phyloP scores from a whole-genome alignment of 2,329 filamentous ascomycete species.

The Cladosporium sp. region DNA sequence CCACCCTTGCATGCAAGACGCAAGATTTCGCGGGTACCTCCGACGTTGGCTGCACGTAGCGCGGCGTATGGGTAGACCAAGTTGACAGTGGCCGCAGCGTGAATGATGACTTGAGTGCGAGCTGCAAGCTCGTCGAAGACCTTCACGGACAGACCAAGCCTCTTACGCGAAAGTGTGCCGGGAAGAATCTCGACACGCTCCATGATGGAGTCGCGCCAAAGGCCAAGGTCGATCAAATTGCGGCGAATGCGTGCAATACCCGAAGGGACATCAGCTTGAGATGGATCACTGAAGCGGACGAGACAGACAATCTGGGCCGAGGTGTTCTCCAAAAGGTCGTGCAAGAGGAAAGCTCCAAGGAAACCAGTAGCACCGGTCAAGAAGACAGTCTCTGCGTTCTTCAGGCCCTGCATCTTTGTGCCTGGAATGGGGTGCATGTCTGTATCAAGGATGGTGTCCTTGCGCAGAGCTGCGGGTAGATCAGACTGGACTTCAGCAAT shows the following conservation, averaged over 20 bases:
- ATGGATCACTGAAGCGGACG: conserved; percentile 70
- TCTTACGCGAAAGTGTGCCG: conserved; percentile 69
- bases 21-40: conserved; percentile 75
- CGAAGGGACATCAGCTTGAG: conserved; percentile 63
- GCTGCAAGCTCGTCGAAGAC: conserved; percentile 66
- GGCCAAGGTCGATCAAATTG: conserved; percentile 74
- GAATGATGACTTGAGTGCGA: conserved; percentile 72
- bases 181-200: conserved; percentile 76
- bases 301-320: conserved; percentile 71
- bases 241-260: conserved; percentile 73
- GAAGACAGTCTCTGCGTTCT: conserved; percentile 68
- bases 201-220: conserved; percentile 76
- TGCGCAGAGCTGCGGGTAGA: conserved; percentile 67
- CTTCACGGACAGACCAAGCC: conserved; percentile 67
- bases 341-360: conserved; percentile 72
- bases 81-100: conserved; percentile 77
- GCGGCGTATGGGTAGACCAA: conserved; percentile 81
- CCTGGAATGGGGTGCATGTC: conserved; percentile 63
- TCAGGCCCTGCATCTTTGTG: conserved; percentile 59
- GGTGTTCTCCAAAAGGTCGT: conserved; percentile 67
- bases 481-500: conserved; percentile 75
- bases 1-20: conserved; percentile 68
- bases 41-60: conserved; percentile 71
- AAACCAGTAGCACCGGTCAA: conserved; percentile 77
- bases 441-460: conserved; percentile 67